Evolutionary conservation across 208 protist genomes (phyloP).

Genomic region (Leishmania gerbilli): DNA sequence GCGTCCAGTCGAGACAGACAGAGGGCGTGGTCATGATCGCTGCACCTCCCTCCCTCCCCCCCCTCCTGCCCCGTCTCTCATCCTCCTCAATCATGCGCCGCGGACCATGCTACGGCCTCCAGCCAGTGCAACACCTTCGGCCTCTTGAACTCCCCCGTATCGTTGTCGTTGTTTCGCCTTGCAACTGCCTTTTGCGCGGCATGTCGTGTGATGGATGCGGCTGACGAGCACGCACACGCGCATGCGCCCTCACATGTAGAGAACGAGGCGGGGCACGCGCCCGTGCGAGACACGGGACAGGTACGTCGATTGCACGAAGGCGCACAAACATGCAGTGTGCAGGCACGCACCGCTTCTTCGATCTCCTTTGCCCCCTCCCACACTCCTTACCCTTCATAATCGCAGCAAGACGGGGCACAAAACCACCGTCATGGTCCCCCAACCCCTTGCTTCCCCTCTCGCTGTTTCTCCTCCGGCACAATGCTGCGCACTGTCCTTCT

Average conservation of each 20-base stretch:
- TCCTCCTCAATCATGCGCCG: not conserved
- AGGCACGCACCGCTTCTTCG: not conserved
- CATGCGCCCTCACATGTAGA: not conserved
- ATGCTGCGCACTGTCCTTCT: constrained; percentile 82
- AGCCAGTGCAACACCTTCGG: not conserved
- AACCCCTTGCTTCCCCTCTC: not conserved
- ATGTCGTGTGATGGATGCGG: not conserved
- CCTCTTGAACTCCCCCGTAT: not conserved
- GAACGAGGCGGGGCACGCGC: not conserved
- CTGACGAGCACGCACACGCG: not conserved
- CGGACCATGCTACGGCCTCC: not conserved
- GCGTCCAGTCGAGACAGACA: not conserved
- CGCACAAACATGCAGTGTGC: not conserved
- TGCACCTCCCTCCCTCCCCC: not conserved
- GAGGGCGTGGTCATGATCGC: not conserved
- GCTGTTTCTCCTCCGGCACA: not conserved
- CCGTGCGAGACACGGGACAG: not conserved
- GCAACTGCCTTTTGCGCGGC: not conserved
- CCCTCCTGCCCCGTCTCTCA: not conserved
- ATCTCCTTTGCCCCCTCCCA: not conserved
- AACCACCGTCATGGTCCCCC: not conserved
- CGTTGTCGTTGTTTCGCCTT: no score
- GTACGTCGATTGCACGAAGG: not conserved
- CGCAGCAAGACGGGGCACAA: not conserved
- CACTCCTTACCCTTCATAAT: not conserved